Conservation (phyloP, 2,329 filamentous ascomycete genomes). For the Lecanicillium sp. region DNA sequence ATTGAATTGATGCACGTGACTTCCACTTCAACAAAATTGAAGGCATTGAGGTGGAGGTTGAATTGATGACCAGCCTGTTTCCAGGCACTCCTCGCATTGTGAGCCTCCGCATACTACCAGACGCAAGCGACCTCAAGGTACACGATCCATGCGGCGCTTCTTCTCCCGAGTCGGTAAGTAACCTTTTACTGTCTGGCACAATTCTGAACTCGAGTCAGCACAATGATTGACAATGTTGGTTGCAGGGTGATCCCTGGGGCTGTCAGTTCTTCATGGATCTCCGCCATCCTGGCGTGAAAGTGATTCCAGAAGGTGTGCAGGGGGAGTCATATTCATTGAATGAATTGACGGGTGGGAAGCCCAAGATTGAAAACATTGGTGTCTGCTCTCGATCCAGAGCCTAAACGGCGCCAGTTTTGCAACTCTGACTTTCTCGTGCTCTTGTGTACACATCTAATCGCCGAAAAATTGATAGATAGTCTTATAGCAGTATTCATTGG, state of each 20-base stretch:
- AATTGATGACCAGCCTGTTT: too few relatives aligned
- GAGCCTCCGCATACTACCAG: background rate
- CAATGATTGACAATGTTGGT: too few relatives aligned
- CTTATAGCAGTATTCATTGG: too few relatives aligned
- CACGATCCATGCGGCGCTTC: background rate
- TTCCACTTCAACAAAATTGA: too few relatives aligned
- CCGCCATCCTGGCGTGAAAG: background rate
- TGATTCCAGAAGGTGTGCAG: background rate
- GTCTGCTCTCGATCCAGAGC: background rate
- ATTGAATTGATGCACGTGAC: too few relatives aligned
- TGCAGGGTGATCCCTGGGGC: background rate
- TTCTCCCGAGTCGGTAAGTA: background rate
- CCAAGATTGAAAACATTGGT: background rate
- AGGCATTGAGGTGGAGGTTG: too few relatives aligned
- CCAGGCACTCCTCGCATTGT: background rate
- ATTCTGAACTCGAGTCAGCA: too few relatives aligned
- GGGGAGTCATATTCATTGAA: background rate
- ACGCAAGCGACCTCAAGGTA: background rate
- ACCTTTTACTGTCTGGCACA: background rate
- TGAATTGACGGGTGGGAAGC: background rate
- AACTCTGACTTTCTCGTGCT: background rate
- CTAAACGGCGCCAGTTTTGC: background rate
- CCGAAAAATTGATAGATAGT: background rate
- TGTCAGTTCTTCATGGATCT: background rate
- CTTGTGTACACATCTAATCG: background rate